Base-by-base conservation (phyloP, 345 rosid genomes). In the Odontarrhena argentea region DNA sequence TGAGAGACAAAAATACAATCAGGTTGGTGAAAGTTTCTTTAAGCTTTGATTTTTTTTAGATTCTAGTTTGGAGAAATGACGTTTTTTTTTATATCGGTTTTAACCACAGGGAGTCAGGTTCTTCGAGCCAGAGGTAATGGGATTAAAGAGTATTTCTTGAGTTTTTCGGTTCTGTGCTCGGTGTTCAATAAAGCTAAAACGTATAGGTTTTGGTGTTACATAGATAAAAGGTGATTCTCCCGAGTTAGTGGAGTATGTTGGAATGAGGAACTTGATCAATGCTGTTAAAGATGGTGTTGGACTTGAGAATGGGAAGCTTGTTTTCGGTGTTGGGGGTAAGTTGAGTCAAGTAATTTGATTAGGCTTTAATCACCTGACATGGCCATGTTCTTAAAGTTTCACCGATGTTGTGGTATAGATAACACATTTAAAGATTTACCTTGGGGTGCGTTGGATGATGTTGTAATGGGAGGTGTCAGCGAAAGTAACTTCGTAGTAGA, bases 371-470 rank as follows among this genome's bases (percentile, higher is more conserved):
- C 36, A 11, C 14, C 59, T 30, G 30, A 10, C 32, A 68, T 46
- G 32, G 6, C 25, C 36, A 24, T 40, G 24, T 9, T 25, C 7
- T 1, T 8, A 11, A 18, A 30, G 18, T 6, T 2, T 57, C 25
- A 48, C 28, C 7, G 0, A 28, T 52, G 59, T 45, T 26, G 57
- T 51, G 60, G 22, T 70, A 40, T 87, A 93, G 98, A 77, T 60
- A 77, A 76, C 38, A 76, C 65, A 2, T 81, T 86, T 54, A 90
- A 79, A 78, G 97, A 93, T 76, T 84, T 88, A 59, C 84, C 85
- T 36, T 93, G 98, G 98, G 97, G 99, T 35, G 85, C 99, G 71
- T 82, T 90, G 69, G 97, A 93, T 76, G 99, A 93, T 78, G 95
- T 93, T 63, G 97, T 93, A 24, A 93, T 93, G 99, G 97, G 97